Evolutionary conservation across 78 protist genomes (phyloP), one percentile per base, ranked within the genome.

Genomic region (Protostelium mycophagum): DNA sequence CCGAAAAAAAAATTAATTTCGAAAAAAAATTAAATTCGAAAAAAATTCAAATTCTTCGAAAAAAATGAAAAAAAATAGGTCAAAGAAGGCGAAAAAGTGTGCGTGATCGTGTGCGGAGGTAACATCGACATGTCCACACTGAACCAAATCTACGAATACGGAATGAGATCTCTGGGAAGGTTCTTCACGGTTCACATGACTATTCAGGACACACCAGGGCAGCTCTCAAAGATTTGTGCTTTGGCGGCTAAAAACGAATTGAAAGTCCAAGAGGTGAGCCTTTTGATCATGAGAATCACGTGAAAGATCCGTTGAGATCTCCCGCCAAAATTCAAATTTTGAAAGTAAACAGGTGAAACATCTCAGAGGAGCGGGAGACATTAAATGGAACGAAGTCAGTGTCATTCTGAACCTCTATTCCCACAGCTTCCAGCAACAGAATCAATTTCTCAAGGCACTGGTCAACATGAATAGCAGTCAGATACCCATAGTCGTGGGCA

Each of bases 91-190:
- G 95, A 95, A 88, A 86, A 38, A 5, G 97, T 95, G 28, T 90
- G 90, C 34, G 94, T 91, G 38, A 86, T 95, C 85, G 87, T 95
- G 39, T 95, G 97, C 83, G 97, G 97, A 91, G 95, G 95, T 9
- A 95, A 95, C 88, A 93, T 95, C 28, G 97, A 90, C 90, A 91
- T 93, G 91, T 91, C 95, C 34, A 93, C 95, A 0, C 88, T 93
- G 25, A 35, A 91, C 29, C 96, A 93, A 39, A 91, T 93, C 39
- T 93, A 91, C 84, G 96, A 93, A 84, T 93, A 90, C 85, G 96
- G 96, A 73, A 37, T 91, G 34, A 83, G 93, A 38, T 38, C 92
- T 34, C 89, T 93, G 9, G 96, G 96, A 31, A 90, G 93, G 51
- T 83, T 88, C 5, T 93, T 90, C 88, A 88, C 93, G 36, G 86